A percentile compares a stretch with the other conserved stretches of the same genome.
Conservation (phyloP, 2,329 filamentous ascomycete species). For the Hymenoscyphus occultus region DNA sequence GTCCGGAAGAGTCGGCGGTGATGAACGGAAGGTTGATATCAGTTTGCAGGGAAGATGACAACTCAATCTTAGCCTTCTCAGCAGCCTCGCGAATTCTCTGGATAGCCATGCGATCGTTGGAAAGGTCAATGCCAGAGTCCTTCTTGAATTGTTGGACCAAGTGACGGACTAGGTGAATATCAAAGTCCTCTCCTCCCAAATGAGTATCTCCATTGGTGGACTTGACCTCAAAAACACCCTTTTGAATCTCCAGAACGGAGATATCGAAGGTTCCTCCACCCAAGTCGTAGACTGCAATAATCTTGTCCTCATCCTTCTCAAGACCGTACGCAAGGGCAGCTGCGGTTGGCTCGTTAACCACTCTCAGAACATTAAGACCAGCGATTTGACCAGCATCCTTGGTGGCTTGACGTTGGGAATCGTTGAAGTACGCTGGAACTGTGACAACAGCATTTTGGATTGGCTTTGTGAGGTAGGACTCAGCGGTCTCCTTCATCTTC, state of each 20-base stretch:
- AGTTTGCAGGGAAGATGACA: conserved; percentile 91
- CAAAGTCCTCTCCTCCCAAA: conserved; percentile 96
- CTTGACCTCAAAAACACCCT: conserved; percentile 98
- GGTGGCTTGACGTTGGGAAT: conserved; percentile 95
- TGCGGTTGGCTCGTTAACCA: conserved; percentile 96
- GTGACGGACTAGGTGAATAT: conserved; percentile 90
- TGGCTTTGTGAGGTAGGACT: conserved; percentile 84
- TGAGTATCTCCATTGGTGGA: conserved; percentile 99
- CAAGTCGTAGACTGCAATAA: conserved; percentile 95
- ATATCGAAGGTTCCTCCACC: conserved; percentile 99
- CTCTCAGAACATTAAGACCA: conserved; percentile 93
- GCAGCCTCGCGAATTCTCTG: conserved; percentile 98
- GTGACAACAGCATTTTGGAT: conserved; percentile 97
- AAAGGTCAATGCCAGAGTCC: conserved; percentile 86
- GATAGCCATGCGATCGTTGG: conserved; percentile 93
- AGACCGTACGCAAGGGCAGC: conserved; percentile 94
- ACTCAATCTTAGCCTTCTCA: conserved; percentile 99
- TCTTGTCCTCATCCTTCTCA: conserved; percentile 86
- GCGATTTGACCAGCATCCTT: conserved; percentile 97
- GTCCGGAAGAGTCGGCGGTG: conserved; percentile 89
- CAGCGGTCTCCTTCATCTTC: conserved; percentile 99
- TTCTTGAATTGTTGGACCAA: conserved; percentile 96
- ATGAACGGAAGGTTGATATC: conserved; percentile 99
- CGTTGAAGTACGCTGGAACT: conserved; percentile 97
- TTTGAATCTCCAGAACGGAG: conserved; percentile 94